Base-by-base conservation (phyloP, 495 filamentous ascomycete genomes). In the Penicillium paradoxum region DNA sequence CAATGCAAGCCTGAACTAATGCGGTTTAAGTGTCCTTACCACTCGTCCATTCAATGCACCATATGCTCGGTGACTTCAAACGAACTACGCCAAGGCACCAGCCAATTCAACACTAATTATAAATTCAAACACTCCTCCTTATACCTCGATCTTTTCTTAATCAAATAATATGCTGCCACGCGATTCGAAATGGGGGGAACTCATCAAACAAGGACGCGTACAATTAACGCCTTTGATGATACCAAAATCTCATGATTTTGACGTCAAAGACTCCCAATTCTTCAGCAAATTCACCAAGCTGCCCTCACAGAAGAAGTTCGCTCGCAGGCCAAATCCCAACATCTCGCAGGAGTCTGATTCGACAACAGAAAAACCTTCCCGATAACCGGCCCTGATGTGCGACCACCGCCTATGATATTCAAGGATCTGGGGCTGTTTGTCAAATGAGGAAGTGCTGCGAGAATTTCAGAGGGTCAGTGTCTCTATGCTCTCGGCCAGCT, bases 401-500 rank as follows among this genome's bases (percentile, higher is more conserved):
- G 60, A 59, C 60, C 58, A 39, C 60, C 64, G 38, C 70, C 69
- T 52, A 65, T 64, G 17, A 48, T 59, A 51, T 72, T 75, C 47
- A 56, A 72, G 53, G 56, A 71, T 15, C 60, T 75, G 41, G 63
- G 64, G 18, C 68, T 77, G 19, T 56, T 77, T 53, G 71, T 77
- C 41, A 77, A 77, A 53, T 75, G 63, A 56, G 71, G 71, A 53
- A 63, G 60, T 32, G 33, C 53, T 44, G 58, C 73, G n/a, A 64
- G 54, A 32, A 58, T 73, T 49, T 58, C 54, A 22, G 55, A 66
- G 36, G 63, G 51, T 34, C 59, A 58, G 53, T 54, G 24, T 25
- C 61, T 64, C 18, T 63, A 62, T 58, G 60, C 60, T 39, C 37
- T 66, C 38, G 44, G 53, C 22, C 56, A 45, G 9, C 24, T 49